phyloP scores from a whole-genome alignment of 495 filamentous ascomycete genomes.

The Penicillium pancosmium region DNA sequence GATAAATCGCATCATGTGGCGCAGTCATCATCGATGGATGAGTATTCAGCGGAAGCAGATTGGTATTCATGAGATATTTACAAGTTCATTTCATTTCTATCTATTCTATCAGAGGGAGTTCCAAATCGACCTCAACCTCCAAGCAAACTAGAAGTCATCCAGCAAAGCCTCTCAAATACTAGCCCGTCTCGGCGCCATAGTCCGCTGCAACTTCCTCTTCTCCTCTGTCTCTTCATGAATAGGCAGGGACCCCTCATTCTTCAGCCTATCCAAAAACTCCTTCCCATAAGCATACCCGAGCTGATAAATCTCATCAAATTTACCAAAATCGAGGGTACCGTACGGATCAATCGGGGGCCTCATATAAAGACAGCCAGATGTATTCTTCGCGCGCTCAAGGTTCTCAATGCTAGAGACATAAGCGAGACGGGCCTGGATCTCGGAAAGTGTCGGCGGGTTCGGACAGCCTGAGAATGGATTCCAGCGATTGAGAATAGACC shows the following conservation, averaged over 20 bases:
- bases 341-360: conserved; percentile 91
- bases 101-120: too few relatives aligned
- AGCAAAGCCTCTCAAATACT: conserved; percentile 61
- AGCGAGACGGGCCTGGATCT: conserved; percentile 92
- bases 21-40: too few relatives aligned
- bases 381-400: conserved; percentile 87
- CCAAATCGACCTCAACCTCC: not conserved
- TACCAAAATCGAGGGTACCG: conserved; percentile 92
- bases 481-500: conserved; percentile 93
- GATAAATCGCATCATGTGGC: too few relatives aligned
- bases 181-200: conserved; percentile 89
- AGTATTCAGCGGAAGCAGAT: too few relatives aligned
- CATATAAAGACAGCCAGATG: conserved; percentile 90
- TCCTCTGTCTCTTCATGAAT: conserved; percentile 75
- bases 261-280: conserved; percentile 71
- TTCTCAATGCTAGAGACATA: conserved; percentile 95
- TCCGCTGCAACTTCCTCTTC: conserved; percentile 85
- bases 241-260: conserved; percentile 71
- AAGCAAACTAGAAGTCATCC: not conserved
- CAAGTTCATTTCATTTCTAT: too few relatives aligned
- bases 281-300: conserved; percentile 86
- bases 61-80: too few relatives aligned
- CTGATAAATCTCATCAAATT: conserved; percentile 95
- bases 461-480: conserved; percentile 86
- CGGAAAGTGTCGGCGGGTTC: conserved; percentile 91